Conservation (phyloP, 2,329 filamentous ascomycete genomes). For the Onygenales sp. region DNA sequence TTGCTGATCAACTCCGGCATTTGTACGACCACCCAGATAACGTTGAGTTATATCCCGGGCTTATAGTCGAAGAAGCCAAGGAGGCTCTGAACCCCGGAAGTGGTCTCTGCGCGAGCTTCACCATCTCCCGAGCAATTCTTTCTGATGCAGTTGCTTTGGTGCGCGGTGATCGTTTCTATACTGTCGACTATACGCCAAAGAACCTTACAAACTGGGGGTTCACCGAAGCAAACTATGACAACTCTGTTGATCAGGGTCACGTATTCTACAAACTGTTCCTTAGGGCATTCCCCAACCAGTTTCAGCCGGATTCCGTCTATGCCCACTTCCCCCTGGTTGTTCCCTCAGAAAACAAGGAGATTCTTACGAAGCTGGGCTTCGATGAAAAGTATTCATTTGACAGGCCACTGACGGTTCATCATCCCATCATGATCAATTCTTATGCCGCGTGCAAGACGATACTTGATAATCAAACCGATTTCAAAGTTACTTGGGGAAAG, state of each 20-base stretch:
- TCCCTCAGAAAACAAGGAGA: constrained; percentile 16
- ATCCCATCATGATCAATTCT: constrained; percentile 8
- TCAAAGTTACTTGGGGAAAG: constrained; percentile 17
- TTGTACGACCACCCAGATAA: constrained; percentile 57
- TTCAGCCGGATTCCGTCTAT: constrained; percentile 18
- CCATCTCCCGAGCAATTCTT: constrained; percentile 31
- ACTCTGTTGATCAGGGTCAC: constrained; percentile 15
- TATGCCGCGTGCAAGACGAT: constrained; percentile 12
- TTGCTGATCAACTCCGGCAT: constrained; percentile 46
- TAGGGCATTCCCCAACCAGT: constrained; percentile 19
- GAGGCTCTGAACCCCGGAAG: constrained; percentile 24
- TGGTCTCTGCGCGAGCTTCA: constrained; percentile 28
- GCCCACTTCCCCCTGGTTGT: constrained; percentile 19
- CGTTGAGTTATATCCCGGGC: constrained; percentile 61
- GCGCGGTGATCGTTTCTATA: constrained; percentile 33
- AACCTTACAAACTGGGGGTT: constrained; percentile 33
- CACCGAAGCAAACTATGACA: constrained; percentile 25
- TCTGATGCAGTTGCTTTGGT: constrained; percentile 36
- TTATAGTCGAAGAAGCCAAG: constrained; percentile 41
- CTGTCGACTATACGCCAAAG: constrained; percentile 19
- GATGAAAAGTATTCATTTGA: constrained; percentile 15
- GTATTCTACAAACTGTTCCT: constrained; percentile 22
- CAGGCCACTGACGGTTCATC: constrained; percentile 7
- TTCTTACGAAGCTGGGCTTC: constrained; percentile 14
- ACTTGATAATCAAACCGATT: constrained; percentile 14